Base-by-base conservation (phyloP, 192 early-diverging fungal genomes). In the Backusella luteola region DNA sequence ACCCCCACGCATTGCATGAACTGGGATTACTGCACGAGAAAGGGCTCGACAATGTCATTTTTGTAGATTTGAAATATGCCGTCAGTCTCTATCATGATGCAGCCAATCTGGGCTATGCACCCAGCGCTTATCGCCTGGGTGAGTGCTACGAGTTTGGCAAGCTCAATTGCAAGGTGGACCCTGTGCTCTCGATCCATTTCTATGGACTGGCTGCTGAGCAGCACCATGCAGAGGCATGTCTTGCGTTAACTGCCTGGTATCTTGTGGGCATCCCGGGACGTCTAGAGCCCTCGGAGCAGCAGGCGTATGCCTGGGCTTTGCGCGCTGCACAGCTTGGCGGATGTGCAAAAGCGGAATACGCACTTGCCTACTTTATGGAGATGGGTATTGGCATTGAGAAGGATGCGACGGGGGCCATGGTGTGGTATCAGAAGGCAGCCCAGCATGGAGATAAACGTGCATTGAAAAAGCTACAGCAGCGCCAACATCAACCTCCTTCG, bases 361-460 rank as follows among this genome's bases (percentile, higher is more conserved):
- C 90, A 29, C 78, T 91, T 49, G 90, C 88, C 42, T 91, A 90
- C 73, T 90, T 89, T 73, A 84, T 84, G 23, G 90, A 91, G 66
- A 84, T 87, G 29, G 90, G 90, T 12, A 89, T 91, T 73, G 90
- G 90, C 12, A 74, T 77, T 38, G 72, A 73, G 9, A 89, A 80
- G 67, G 84, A 93, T 78, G 41, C 75, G 73, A 78, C 88, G 2
- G 78, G 79, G 11, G 87, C 90, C 4, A 79, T 86, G 74, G 73
- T 79, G 34, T 90, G 89, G 89, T 90, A 90, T 73, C 84, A 89
- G 74, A 85, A 85, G 39, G 93, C 93, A 1, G 89, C 92, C 0
- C 85, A 84, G 34, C 84, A 88, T 49, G 88, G 88, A 21, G 88
- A 90, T 66, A 84, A 81, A 72, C 80, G 89, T 52, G 89, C 89